Evolutionary conservation across 352 stramenopile genomes (phyloP), one percentile per base, ranked within the genome.

Genomic region (Globisporangium megalacanthum): DNA sequence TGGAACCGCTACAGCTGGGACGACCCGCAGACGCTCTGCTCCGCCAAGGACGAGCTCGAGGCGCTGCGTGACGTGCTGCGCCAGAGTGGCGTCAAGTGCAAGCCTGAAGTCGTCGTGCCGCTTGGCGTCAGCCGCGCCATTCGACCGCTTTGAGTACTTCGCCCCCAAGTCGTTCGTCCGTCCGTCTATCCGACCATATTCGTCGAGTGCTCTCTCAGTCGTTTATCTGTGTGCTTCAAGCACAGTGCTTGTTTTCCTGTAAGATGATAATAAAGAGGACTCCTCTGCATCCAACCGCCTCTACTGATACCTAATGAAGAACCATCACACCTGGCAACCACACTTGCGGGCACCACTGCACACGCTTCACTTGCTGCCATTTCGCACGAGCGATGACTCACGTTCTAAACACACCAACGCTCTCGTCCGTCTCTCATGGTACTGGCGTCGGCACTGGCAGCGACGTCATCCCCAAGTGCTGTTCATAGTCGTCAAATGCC

Each of bases 1-100:
- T 93, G 83, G 83, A 93, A 88, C 60, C 79, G 80, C 51, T 88
- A 90, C 68, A 89, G 79, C 49, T 93, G 83, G 83, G 83, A 90
- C 52, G 83, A 91, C 33, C 67, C 80, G 19, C 69, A 86, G 73
- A 84, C 83, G 62, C 69, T 93, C 8, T 93, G 82, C 56, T 88
- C 77, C 58, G 73, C 78, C 66, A 91, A 88, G 62, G 66, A 89
- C 63, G 80, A 91, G 52, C 74, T 69, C 45, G 65, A 69, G 19
- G 67, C 71, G 37, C 70, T 91, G 8, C 54, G 68, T 8, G 69
- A 75, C 11, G 35, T 86, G 10, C 62, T 89, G 22, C 46, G 72
- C 19, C 41, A 65, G 42, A 69, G 50, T 5, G 56, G 50, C 8
- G 49, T 48, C 25, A 76, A 65, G 46, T 57, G 58, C 29, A 84